Evolutionary conservation across 768 basidiomycete genomes (phyloP), one percentile per base, ranked within the genome.

Genomic region (Russula compacta): DNA sequence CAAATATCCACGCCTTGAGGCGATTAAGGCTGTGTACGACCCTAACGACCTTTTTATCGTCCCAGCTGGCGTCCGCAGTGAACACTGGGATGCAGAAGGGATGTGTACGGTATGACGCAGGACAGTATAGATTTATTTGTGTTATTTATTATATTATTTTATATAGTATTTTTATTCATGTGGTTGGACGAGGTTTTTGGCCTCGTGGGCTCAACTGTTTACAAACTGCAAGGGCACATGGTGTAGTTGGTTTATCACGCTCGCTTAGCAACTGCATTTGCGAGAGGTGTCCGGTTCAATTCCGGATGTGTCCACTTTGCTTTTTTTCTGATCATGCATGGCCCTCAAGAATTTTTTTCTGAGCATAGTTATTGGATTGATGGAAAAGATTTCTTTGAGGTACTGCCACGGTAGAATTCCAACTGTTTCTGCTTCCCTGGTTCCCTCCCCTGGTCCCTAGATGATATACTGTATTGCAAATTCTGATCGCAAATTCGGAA

Each of bases 21-120:
- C 3, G 11, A 70, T 74, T 53, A 76, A 74, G 61, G 49, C 51
- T 6, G 59, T 55, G 38, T 75, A 74, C 57, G 74, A 75, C 57
- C 70, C 71, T n/a, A 57, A 56, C 2, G 73, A 73, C 47, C 59
- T 74, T 17, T 75, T 74, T 56, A 72, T 75, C 51, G 73, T 72
- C 19, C 39, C 50, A 17, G 57, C 65, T 6, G 73, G 73, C 4
- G 71, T 74, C n/a, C 71, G 70, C 6, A 71, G 71, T 40, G 73
- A 74, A 61, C n/a, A 66, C 53, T 74, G 73, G 73, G 70, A 73
- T 56, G 57, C 51, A 44, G 64, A 65, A 21, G 71, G 72, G 8
- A 49, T 71, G 10, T 72, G 71, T 58, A 66, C 42, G 19, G 54
- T 67, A 54, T 50, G 21, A 60, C 11, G 11, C 33, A 33, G 7